Conservation (phyloP, 495 filamentous ascomycete genomes). For the Podospora bellae-mahoneyi region DNA sequence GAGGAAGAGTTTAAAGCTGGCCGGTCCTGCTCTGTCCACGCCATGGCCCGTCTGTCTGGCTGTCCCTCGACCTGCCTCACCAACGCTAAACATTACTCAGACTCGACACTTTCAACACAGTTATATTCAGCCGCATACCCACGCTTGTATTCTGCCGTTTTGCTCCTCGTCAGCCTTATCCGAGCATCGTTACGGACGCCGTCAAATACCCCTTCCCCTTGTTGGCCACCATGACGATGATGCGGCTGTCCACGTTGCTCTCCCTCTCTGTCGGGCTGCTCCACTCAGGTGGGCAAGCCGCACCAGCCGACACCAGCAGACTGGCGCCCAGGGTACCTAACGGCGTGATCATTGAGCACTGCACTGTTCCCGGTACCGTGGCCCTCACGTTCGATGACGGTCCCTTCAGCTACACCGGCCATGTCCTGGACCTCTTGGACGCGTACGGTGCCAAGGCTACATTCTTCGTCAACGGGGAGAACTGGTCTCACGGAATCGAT, state of each 20-base stretch:
- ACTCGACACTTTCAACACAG: not conserved
- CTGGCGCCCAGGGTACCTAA: conserved; percentile 18
- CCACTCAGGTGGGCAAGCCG: conserved; percentile 10
- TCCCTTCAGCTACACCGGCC: conserved; percentile 36
- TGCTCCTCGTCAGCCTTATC: conserved; percentile 10
- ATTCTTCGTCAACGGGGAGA: conserved; percentile 70
- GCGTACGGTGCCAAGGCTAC: conserved; percentile 59
- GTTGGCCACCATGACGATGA: conserved; percentile 7
- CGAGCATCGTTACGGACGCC: conserved; percentile 8
- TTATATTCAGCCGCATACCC: not conserved
- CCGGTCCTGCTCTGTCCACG: not conserved
- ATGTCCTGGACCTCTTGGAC: conserved; percentile 32
- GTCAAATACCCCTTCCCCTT: not conserved
- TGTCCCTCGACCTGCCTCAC: not conserved
- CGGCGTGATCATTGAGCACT: conserved; percentile 52
- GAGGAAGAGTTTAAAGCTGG: conserved; percentile 2
- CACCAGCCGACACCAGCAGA: conserved; percentile 9
- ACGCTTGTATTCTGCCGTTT: not conserved
- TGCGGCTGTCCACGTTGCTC: conserved; percentile 12
- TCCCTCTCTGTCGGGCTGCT: conserved; percentile 16
- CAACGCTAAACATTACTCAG: not conserved
- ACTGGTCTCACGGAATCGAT: conserved; percentile 56
- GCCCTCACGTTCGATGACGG: conserved; percentile 48
- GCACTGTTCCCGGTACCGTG: conserved; percentile 46
- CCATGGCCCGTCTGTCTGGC: not conserved